Percentiles rank a stretch among this genome's conserved stretches.
These are phyloP conservation scores for Phytopythium helicoides DNA, from an alignment of 352 stramenopile species.

Conservation along the genomic window DNA sequence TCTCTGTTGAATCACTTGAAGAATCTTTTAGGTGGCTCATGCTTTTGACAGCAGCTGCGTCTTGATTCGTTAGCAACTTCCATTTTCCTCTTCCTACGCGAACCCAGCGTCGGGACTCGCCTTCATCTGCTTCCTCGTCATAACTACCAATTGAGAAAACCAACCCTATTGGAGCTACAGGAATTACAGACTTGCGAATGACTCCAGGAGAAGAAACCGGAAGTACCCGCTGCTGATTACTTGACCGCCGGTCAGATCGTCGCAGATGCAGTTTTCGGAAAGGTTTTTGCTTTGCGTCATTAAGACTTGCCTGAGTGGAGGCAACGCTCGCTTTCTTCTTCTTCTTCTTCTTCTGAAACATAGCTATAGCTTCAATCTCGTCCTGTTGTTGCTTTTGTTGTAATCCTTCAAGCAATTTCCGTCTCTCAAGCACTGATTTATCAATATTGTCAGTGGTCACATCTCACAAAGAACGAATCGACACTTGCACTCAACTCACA, in stretches of 20 bases:
- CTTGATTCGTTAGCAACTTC: background rate
- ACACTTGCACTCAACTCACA: too few species aligned
- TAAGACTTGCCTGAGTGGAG: too few species aligned
- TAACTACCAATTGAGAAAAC: too few species aligned
- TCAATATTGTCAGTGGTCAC: too few species aligned
- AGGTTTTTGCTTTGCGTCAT: too few species aligned
- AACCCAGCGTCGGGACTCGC: conserved; percentile 5
- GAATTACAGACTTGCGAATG: too few species aligned
- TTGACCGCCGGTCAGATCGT: too few species aligned
- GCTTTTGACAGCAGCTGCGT: conserved; percentile 1
- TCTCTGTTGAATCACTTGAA: background rate
- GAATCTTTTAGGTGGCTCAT: background rate
- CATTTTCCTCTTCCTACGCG: conserved; percentile 3
- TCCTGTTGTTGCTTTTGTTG: conserved; percentile 29
- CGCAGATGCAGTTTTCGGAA: too few species aligned
- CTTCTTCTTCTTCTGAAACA: conserved; percentile 11
- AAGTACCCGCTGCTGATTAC: too few species aligned
- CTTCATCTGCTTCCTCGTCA: background rate
- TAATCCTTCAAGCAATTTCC: conserved; percentile 26
- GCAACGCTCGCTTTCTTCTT: conserved; percentile 2
- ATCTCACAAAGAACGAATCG: too few species aligned
- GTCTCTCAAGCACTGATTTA: conserved; percentile 31
- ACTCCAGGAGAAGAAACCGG: too few species aligned
- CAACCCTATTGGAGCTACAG: too few species aligned
- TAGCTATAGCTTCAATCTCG: conserved; percentile 30